Percentiles rank a stretch among this genome's conserved stretches.
phyloP scores from a whole-genome alignment of 2,329 filamentous ascomycete genomes.

The Claviceps cyperi region DNA sequence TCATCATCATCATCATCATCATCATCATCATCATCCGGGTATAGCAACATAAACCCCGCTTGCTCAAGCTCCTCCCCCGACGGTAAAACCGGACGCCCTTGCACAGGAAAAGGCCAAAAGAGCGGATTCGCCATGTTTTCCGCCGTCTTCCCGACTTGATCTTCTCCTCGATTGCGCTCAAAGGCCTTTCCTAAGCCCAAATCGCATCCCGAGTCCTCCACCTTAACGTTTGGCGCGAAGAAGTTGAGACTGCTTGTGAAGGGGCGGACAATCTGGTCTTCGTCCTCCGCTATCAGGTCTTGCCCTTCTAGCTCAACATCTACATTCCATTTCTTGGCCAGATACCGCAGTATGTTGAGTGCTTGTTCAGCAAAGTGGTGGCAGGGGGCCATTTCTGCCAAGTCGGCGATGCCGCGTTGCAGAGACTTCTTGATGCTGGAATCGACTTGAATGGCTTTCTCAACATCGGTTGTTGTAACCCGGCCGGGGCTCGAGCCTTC shows the following conservation, averaged over 20 bases:
- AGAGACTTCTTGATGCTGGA: slow-evolving; percentile 30
- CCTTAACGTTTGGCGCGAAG: slow-evolving; percentile 35
- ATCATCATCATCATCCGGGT: neutral
- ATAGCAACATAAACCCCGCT: slow-evolving; percentile 34
- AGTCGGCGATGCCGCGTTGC: slow-evolving; percentile 38
- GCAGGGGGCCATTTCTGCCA: slow-evolving; percentile 46
- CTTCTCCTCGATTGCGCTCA: slow-evolving; percentile 5
- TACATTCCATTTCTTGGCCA: slow-evolving; percentile 45
- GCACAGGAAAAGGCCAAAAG: slow-evolving; percentile 48
- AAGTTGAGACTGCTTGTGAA: slow-evolving; percentile 41
- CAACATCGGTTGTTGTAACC: slow-evolving; percentile 10
- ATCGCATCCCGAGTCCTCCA: slow-evolving; percentile 32
- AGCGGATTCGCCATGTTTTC: slow-evolving; percentile 36
- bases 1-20: neutral
- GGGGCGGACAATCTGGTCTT: slow-evolving; percentile 29
- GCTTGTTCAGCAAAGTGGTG: slow-evolving; percentile 48
- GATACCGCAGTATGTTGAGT: slow-evolving; percentile 42
- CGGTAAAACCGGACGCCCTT: slow-evolving; percentile 39
- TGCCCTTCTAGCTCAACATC: slow-evolving; percentile 28
- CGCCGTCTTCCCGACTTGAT: slow-evolving; percentile 14
- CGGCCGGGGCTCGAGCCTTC: slow-evolving; percentile 7
- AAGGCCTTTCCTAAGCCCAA: slow-evolving; percentile 23
- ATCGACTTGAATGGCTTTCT: slow-evolving; percentile 21
- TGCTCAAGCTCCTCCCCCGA: slow-evolving; percentile 31
- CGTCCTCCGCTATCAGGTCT: slow-evolving; percentile 20